Conservation (phyloP, 805 yeast genomes). For the Candida silvatica region DNA sequence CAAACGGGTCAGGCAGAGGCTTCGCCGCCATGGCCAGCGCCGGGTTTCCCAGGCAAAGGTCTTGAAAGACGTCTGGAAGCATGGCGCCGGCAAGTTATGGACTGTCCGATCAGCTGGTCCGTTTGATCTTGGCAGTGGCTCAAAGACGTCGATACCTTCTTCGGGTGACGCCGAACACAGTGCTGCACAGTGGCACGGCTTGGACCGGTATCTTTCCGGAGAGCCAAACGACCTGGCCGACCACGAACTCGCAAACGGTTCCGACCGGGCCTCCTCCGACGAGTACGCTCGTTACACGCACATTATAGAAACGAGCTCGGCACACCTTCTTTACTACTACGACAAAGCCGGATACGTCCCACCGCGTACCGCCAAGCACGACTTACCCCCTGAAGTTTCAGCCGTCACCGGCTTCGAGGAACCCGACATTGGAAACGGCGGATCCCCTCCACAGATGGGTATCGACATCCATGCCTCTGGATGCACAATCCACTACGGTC, state of each 20-base stretch:
- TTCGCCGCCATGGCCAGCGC: too few species aligned
- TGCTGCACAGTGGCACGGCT: conserved; percentile 58
- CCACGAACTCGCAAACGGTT: conserved; percentile 5
- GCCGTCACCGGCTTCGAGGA: conserved; percentile 21
- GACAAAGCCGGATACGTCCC: conserved; percentile 69
- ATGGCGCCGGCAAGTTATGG: too few species aligned
- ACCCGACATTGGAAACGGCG: conserved; percentile 48
- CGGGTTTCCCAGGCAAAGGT: too few species aligned
- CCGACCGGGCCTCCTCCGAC: conserved; percentile 21
- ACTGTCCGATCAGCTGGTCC: too few species aligned
- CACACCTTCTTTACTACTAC: conserved; percentile 51
- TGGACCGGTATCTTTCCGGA: conserved; percentile 52
- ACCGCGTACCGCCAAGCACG: neutral
- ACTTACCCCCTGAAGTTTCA: conserved; percentile 18
- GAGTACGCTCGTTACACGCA: conserved; percentile 82
- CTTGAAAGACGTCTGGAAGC: too few species aligned
- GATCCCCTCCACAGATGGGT: conserved; percentile 52
- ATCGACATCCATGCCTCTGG: conserved; percentile 48
- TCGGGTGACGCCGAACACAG: too few species aligned
- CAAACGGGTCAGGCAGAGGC: neutral
- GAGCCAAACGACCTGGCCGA: conserved; percentile 1
- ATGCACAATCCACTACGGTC: conserved; percentile 77
- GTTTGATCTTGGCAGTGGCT: too few species aligned
- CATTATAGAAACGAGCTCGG: conserved; percentile 50
- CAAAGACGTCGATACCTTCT: too few species aligned